Percentiles rank a stretch among this genome's conserved stretches.
Evolutionary conservation across 331 rosid genomes (phyloP).

Genomic region (Pyracantha coccinea): DNA sequence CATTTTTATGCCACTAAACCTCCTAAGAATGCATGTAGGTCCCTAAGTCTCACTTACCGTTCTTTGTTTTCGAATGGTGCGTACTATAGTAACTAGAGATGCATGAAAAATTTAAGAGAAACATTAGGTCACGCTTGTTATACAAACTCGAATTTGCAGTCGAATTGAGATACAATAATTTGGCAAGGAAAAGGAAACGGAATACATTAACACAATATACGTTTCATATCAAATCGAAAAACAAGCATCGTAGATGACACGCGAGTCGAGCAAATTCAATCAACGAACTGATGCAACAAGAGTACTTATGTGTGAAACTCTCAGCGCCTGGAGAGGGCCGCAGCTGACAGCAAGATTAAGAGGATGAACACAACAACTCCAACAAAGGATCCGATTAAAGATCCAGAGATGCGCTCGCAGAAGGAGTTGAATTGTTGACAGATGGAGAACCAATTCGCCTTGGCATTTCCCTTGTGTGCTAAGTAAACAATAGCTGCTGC

Average conservation of each 20-base stretch:
- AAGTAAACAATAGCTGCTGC: conserved; percentile 53
- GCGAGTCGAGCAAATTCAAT: not conserved
- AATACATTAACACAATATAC: not conserved
- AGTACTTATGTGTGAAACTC: not conserved
- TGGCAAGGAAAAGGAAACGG: not conserved
- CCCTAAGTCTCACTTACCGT: not conserved
- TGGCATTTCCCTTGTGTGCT: conserved; percentile 53
- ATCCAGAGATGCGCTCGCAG: conserved; percentile 54
- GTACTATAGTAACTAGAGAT: no score
- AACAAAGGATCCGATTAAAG: conserved; percentile 55
- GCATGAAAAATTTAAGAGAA: not conserved
- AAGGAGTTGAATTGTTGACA: conserved; percentile 61
- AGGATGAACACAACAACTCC: conserved; percentile 31
- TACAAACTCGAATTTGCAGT: not conserved
- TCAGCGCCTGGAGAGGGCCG: conserved; percentile 36
- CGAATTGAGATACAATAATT: not conserved
- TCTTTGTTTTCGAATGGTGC: not conserved
- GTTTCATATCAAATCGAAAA: not conserved
- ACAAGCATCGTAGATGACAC: not conserved
- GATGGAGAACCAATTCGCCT: conserved; percentile 47
- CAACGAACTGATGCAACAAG: not conserved
- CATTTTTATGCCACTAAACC: accelerated
- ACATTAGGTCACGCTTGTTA: not conserved
- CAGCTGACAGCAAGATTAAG: conserved; percentile 37
- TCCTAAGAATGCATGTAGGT: no score